phyloP scores from a whole-genome alignment of 352 stramenopile species.

The Blastocystis sp. region DNA sequence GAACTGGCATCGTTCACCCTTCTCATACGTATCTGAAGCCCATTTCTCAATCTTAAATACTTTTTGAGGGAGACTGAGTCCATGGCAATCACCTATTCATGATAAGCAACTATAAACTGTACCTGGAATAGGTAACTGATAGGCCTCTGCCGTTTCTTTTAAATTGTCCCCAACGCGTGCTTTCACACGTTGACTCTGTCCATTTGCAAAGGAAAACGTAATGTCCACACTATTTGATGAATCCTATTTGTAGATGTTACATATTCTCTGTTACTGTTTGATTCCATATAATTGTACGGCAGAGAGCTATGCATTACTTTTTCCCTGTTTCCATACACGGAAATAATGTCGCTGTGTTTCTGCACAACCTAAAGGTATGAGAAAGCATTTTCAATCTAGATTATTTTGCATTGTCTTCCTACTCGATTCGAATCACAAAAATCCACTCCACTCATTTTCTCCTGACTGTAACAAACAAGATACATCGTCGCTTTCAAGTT shows the following conservation, averaged over 20 bases:
- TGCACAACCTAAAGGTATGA: background rate
- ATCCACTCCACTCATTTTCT: too few relatives aligned
- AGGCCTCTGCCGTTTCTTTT: conserved; percentile 38
- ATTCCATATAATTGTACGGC: background rate
- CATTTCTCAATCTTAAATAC: conserved; percentile 32
- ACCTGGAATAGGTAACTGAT: conserved; percentile 27
- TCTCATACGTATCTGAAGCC: background rate
- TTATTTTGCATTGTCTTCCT: background rate
- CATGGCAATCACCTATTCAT: conserved; percentile 14
- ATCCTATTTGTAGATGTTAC: background rate
- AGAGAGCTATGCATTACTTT: background rate
- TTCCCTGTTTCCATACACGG: background rate
- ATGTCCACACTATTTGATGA: background rate
- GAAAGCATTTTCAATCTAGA: background rate
- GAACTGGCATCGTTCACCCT: background rate
- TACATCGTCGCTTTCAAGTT: background rate
- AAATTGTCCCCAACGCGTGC: conserved; percentile 12
- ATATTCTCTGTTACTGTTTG: background rate
- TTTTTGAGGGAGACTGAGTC: background rate
- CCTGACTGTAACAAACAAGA: conserved; percentile 6
- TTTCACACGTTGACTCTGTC: background rate
- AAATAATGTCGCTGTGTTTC: background rate
- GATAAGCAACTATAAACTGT: background rate
- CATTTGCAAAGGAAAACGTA: conserved; percentile 13
- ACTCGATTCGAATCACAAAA: background rate